Evolutionary conservation across 2,329 filamentous ascomycete species (phyloP), one percentile per base, ranked within the genome.

Genomic region (Aspergillus tamarii): DNA sequence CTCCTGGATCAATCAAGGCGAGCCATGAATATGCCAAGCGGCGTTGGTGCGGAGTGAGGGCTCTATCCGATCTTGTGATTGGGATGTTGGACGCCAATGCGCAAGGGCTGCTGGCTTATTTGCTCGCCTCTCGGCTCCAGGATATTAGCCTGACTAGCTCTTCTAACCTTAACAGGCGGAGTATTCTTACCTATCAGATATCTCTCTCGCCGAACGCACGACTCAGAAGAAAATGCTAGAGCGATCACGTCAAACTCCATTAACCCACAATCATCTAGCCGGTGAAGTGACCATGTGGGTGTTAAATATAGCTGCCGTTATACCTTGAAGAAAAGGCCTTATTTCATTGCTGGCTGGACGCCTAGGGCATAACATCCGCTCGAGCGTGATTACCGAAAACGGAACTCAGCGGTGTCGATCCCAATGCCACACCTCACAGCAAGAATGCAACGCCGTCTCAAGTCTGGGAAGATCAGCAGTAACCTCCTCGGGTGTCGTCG

Each of bases 11-110:
- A 58, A 32, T 58, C 56, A 58, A 48, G 56, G 41, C 43, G 56
- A 58, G 57, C 41, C 30, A n/a, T 59, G 43, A 16, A 59, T 7
- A 26, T 59, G 57, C 57, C 45, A 59, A 59, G 57, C 26, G 43
- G 57, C 19, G 5, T 46, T 50, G 23, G 46, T 8, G 46, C 46
- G 46, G 46, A 34, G 41, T 36, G 23, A 23, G 28, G 23, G 56
- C 19, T 58, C n/a, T 10, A 58, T 45, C 19, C 26, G 16, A 54
- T 21, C 16, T 46, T 23, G 41, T 46, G 56, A 58, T 54, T 54
- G 52, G 52, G 52, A n/a, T 16, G 50, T 21, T 54, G 23, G 19
- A 54, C 30, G 28, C 30, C 28, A 32, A 12, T 54, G 30, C 52
- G 30, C 30, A 54, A 54, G 52, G 28, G 30, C 32, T 19, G 48